Percentiles rank a stretch among this genome's conserved stretches.
phyloP scores from a whole-genome alignment of 768 basidiomycete species.

The Suillus clintonianus region DNA sequence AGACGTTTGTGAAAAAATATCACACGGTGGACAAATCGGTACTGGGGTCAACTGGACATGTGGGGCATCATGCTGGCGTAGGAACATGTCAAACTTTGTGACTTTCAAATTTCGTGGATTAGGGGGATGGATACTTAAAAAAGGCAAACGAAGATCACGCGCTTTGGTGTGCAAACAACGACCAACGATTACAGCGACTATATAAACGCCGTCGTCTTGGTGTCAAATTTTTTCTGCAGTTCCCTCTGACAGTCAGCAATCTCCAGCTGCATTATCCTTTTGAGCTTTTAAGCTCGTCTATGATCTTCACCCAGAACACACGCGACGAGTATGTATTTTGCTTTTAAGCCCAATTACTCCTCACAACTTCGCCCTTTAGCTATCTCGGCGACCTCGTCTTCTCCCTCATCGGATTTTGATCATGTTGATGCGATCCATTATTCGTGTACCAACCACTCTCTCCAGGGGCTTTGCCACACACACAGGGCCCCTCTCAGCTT shows the following conservation, averaged over 20 bases:
- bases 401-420: conserved; percentile 53
- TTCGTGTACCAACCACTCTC: conserved; percentile 46
- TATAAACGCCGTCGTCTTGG: conserved; percentile 7
- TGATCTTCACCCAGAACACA: conserved; percentile 86
- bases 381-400: conserved; percentile 92
- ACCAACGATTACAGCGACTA: neutral
- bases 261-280: neutral
- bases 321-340: conserved; percentile 74
- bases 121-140: neutral
- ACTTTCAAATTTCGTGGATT: neutral
- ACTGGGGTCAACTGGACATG: neutral
- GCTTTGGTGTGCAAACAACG: neutral
- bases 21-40: too few species aligned
- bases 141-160: neutral
- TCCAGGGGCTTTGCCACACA: conserved; percentile 71
- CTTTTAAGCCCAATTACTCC: conserved; percentile 9
- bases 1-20: too few species aligned
- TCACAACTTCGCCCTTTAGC: conserved; percentile 42
- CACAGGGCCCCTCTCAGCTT: conserved; percentile 43
- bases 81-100: neutral
- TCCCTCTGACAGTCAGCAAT: neutral
- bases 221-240: neutral
- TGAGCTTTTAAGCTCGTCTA: conserved; percentile 45
- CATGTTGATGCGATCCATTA: conserved; percentile 62
- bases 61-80: neutral